Conservation (phyloP, 164 flowering plant species). For the Chloranthus sessilifolius region DNA sequence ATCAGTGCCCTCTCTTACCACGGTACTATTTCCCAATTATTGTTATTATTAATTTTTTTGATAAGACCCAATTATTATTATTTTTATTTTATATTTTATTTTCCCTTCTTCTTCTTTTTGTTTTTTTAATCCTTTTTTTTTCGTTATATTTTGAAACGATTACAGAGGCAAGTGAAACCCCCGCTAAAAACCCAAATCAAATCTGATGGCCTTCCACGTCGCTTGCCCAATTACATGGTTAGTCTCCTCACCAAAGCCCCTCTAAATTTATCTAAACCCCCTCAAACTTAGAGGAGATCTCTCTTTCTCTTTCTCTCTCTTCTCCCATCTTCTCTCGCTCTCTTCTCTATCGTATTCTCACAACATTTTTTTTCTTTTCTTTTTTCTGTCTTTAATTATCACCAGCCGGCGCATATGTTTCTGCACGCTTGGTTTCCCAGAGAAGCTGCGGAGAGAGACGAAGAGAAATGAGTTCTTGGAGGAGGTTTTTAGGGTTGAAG, state of each 20-base stretch:
- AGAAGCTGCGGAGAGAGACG: constrained; percentile 30
- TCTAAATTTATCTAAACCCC: constrained; percentile 15
- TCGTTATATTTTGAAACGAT: not conserved
- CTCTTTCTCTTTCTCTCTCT: constrained; percentile 15
- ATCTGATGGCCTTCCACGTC: constrained; percentile 91
- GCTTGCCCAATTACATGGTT: constrained; percentile 99
- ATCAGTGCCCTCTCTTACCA: too few species aligned
- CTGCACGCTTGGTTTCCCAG: constrained; percentile 74
- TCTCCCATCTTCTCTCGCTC: not conserved
- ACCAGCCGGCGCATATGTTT: constrained; percentile 72
- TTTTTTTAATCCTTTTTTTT: not conserved
- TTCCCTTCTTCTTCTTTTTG: not conserved
- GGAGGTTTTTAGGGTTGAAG: constrained; percentile 48
- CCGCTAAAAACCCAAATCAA: constrained; percentile 15
- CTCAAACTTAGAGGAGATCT: constrained; percentile 1
- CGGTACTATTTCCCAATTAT: too few species aligned
- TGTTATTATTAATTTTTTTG: too few species aligned
- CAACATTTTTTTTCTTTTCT: not conserved
- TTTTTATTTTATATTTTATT: too few species aligned
- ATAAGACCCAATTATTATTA: too few species aligned
- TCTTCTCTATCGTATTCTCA: not conserved
- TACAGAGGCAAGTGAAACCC: constrained; percentile 4
- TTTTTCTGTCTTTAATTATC: not conserved
- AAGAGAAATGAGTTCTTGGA: constrained; percentile 38
- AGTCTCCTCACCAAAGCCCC: not conserved